A percentile compares a stretch with the other conserved stretches of the same genome.
Conservation (phyloP, 108 stramenopile genomes). For the Cyclotella atomus region DNA sequence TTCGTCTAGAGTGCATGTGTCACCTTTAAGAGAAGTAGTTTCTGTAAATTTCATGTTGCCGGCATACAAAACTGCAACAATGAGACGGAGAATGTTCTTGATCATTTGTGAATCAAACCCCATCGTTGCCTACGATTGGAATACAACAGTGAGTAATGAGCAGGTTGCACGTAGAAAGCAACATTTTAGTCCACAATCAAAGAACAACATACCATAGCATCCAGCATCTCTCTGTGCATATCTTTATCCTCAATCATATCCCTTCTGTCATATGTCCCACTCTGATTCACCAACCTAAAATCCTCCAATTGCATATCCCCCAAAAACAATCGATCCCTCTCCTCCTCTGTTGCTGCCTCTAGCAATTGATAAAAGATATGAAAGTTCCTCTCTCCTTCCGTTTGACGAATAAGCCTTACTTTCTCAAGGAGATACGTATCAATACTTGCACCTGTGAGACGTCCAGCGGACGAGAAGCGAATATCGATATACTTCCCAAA, state of each 20-base stretch:
- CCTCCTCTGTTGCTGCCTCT: conserved; percentile 46
- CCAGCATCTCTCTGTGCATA: conserved; percentile 65
- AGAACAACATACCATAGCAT: conserved; percentile 57
- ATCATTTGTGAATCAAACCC: conserved; percentile 59
- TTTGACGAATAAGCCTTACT: conserved; percentile 69
- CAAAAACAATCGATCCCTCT: conserved; percentile 33
- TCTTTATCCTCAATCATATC: conserved; percentile 77
- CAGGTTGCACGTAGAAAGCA: neutral
- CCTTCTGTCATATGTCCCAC: conserved; percentile 80
- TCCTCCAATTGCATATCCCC: conserved; percentile 55
- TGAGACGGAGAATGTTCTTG: conserved; percentile 56
- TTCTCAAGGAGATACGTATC: conserved; percentile 89
- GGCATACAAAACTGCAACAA: conserved; percentile 67
- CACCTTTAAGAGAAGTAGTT: conserved; percentile 42
- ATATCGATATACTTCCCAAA: conserved; percentile 92
- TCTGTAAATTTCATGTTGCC: conserved; percentile 71
- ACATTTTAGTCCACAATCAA: neutral
- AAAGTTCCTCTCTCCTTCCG: conserved; percentile 90
- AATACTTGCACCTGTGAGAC: conserved; percentile 70
- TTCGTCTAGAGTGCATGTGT: conserved; percentile 47
- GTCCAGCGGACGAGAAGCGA: conserved; percentile 65
- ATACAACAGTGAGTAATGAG: neutral
- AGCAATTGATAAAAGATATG: conserved; percentile 91
- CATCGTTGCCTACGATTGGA: conserved; percentile 51
- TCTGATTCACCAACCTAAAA: conserved; percentile 72